These are phyloP conservation scores for Zizania palustris DNA, from an alignment of 202 grass and related monocot genomes.

Conservation along the genomic window DNA sequence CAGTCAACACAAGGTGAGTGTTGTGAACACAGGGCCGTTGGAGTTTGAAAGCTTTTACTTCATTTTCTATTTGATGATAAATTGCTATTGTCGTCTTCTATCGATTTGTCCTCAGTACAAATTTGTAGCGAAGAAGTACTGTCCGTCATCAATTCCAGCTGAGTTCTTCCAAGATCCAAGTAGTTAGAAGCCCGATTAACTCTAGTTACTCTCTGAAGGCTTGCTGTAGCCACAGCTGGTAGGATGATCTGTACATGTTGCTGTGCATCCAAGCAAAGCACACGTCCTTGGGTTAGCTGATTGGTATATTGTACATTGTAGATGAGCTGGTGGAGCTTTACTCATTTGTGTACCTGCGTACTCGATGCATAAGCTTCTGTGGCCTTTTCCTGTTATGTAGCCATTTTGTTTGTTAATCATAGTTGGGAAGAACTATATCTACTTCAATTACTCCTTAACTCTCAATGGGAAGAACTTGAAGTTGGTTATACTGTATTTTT, in stretches of 20 bases:
- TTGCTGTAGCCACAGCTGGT: neutral
- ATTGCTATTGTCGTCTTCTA: neutral
- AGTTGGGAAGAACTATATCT: no score
- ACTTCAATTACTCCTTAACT: neutral
- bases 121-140: slow-evolving; percentile 72
- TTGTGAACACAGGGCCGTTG: slow-evolving; percentile 37
- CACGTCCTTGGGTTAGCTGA: slow-evolving; percentile 31
- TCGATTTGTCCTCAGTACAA: slow-evolving; percentile 56
- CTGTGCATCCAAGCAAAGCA: slow-evolving; percentile 29
- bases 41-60: slow-evolving; percentile 15
- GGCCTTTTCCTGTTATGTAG: slow-evolving; percentile 5
- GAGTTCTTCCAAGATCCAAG: slow-evolving; percentile 57
- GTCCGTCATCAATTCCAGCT: slow-evolving; percentile 51
- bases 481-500: slow-evolving; percentile 11
- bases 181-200: slow-evolving; percentile 34
- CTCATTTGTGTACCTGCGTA: slow-evolving; percentile 31
- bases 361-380: slow-evolving; percentile 12
- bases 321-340: neutral
- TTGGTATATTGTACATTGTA: slow-evolving; percentile 29
- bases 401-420: neutral
- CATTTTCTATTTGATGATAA: slow-evolving; percentile 30
- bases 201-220: slow-evolving; percentile 37
- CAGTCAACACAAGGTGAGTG: slow-evolving; percentile 70
- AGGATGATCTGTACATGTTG: slow-evolving; percentile 37
- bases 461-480: neutral